Conservation (phyloP, 2,329 filamentous ascomycete species). For the Neonectria magnoliae region DNA sequence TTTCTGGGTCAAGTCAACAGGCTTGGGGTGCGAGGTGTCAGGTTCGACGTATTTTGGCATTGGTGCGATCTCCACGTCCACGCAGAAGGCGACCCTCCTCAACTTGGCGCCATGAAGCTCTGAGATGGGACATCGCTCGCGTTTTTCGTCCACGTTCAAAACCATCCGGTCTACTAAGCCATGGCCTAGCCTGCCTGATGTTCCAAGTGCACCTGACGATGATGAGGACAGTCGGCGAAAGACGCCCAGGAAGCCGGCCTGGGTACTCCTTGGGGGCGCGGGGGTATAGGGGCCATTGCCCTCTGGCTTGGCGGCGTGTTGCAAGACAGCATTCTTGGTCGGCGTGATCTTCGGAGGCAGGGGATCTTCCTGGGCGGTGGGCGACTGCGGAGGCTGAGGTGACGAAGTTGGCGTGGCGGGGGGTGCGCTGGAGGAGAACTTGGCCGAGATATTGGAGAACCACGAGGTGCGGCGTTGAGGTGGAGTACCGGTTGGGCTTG, state of each 20-base stretch:
- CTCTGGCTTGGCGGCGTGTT: conserved; percentile 64
- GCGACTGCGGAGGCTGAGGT: conserved; percentile 43
- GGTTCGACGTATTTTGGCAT: conserved; percentile 80
- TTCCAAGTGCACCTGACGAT: conserved; percentile 48
- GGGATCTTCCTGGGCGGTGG: conserved; percentile 49
- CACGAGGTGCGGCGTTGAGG: conserved; percentile 78
- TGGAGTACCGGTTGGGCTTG: conserved; percentile 45
- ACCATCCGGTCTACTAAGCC: conserved; percentile 82
- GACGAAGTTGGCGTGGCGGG: conserved; percentile 45
- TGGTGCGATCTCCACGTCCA: conserved; percentile 96
- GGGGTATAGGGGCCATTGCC: conserved; percentile 76
- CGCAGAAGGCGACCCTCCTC: conserved; percentile 90
- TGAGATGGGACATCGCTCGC: conserved; percentile 80
- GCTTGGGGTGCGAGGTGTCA: conserved; percentile 52
- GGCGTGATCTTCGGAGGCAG: conserved; percentile 60
- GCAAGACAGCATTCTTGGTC: conserved; percentile 68
- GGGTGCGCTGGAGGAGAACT: conserved; percentile 71
- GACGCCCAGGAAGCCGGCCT: conserved; percentile 81
- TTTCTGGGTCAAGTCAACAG: conserved; percentile 64
- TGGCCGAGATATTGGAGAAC: conserved; percentile 93
- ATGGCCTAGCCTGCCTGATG: conserved; percentile 55
- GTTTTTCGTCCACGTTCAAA: conserved; percentile 83
- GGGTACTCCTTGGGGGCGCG: conserved; percentile 74
- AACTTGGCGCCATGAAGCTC: conserved; percentile 85
- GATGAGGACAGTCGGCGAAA: conserved; percentile 84